Evolutionary conservation across 495 filamentous ascomycete species (phyloP).

Genomic region (Aspergillus avenaceus): DNA sequence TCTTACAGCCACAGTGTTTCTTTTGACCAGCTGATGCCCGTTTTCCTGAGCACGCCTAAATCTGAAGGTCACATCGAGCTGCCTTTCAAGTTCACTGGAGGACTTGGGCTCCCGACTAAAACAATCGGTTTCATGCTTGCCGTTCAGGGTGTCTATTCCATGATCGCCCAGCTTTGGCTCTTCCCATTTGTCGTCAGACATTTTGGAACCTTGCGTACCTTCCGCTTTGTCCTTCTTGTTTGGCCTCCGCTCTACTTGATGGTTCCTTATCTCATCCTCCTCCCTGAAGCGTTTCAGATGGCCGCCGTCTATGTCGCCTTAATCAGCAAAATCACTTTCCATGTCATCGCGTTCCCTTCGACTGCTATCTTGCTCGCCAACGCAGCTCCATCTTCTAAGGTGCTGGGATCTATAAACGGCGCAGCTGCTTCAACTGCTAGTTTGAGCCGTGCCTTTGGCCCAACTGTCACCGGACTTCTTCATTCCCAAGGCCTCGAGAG

Average conservation of each 20-base stretch:
- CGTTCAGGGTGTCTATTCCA: conserved; percentile 84
- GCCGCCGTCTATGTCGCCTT: conserved; percentile 68
- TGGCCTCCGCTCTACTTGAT: conserved; percentile 89
- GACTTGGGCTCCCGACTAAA: conserved; percentile 76
- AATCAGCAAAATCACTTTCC: conserved; percentile 83
- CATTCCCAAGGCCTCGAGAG: conserved; percentile 73
- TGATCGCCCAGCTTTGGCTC: conserved; percentile 76
- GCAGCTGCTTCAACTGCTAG: conserved; percentile 89
- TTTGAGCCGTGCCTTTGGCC: conserved; percentile 79
- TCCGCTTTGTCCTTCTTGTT: conserved; percentile 69
- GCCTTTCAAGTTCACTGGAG: conserved; percentile 85
- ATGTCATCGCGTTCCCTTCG: conserved; percentile 81
- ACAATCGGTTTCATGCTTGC: conserved; percentile 84
- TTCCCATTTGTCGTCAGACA: conserved; percentile 69
- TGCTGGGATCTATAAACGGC: conserved; percentile 88
- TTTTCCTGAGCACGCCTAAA: conserved; percentile 76
- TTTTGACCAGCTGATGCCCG: conserved; percentile 89
- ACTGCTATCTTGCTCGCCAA: conserved; percentile 82
- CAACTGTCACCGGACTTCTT: conserved; percentile 79
- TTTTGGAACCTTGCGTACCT: conserved; percentile 73
- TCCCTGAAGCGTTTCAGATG: conserved; percentile 67
- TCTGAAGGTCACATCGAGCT: conserved; percentile 53
- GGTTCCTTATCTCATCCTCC: conserved; percentile 83
- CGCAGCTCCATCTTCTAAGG: conserved; percentile 70
- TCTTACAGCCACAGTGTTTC: conserved; percentile 78